Conservation (phyloP, 257 asterid species). For the Fraxinus anomala region DNA sequence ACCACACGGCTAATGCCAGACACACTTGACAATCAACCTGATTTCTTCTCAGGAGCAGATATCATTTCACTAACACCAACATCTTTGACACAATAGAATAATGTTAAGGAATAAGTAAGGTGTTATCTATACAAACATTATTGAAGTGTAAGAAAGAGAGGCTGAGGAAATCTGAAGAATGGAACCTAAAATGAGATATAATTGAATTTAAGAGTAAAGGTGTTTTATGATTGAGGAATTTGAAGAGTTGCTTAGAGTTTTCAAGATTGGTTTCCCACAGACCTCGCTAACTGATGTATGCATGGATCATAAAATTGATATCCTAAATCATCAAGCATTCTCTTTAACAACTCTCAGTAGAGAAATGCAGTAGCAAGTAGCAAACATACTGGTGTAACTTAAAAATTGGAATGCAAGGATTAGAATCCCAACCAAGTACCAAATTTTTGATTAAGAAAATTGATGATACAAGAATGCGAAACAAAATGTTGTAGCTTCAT, state of each 20-base stretch:
- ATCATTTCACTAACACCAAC: constrained; percentile 28
- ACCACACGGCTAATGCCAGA: constrained; percentile 40
- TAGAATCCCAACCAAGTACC: not conserved
- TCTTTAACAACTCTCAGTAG: not conserved
- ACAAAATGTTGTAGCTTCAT: not conserved
- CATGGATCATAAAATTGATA: not conserved
- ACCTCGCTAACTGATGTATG: not conserved
- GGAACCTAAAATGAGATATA: constrained; percentile 5
- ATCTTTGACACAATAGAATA: constrained; percentile 19
- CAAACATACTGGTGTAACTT: not conserved
- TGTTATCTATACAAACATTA: constrained; percentile 31
- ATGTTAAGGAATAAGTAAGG: constrained; percentile 22
- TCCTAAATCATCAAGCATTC: not conserved
- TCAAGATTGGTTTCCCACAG: not conserved
- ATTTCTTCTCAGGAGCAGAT: constrained; percentile 32
- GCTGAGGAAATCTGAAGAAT: constrained; percentile 32
- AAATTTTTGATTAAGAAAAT: no score
- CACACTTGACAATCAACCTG: constrained; percentile 41
- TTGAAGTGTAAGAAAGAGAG: constrained; percentile 37
- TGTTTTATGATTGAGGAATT: constrained; percentile 46
- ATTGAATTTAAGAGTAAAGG: constrained; percentile 22
- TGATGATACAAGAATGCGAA: not conserved
- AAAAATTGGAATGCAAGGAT: not conserved
- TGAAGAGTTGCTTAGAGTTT: constrained; percentile 31
- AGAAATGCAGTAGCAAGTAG: not conserved